phyloP scores from a whole-genome alignment of 768 basidiomycete genomes.

The Mycena belliarum region DNA sequence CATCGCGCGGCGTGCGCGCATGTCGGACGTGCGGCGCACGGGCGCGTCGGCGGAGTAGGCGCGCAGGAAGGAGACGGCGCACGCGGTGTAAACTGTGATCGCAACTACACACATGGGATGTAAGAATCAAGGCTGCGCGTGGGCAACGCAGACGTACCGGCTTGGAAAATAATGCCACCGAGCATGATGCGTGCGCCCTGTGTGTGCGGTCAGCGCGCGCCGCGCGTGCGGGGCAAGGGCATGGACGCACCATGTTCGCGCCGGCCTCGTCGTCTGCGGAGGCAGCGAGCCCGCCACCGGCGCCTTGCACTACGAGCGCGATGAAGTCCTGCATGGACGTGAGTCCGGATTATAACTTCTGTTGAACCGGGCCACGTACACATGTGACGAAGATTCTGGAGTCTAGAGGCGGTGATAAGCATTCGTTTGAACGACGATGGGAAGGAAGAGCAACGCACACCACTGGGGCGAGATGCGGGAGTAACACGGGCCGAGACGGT shows the following conservation, averaged over 20 bases:
- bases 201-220: no score
- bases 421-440: conserved; percentile 2
- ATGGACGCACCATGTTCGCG: neutral
- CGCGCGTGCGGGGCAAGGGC: no score
- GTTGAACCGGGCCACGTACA: no score
- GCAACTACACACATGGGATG: conserved; percentile 34
- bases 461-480: conserved; percentile 45
- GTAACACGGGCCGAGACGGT: conserved; percentile 44
- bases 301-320: conserved; percentile 7
- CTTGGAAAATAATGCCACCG: conserved; percentile 62
- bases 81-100: conserved; percentile 42
- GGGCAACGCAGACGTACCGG: conserved; percentile 40
- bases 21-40: conserved; percentile 28
- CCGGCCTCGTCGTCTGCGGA: conserved; percentile 9
- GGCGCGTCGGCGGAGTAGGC: conserved; percentile 41
- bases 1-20: neutral
- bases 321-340: conserved; percentile 10
- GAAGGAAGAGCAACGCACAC: conserved; percentile 36
- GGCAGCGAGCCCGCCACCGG: neutral
- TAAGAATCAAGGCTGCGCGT: no score
- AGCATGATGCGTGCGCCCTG: conserved; percentile 41
- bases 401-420: conserved; percentile 28
- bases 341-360: no score
- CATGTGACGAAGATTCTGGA: conserved; percentile 38
- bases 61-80: conserved; percentile 47